A percentile compares a stretch with the other conserved stretches of the same genome.
These are phyloP conservation scores for Fonsecaea monophora DNA, from an alignment of 2,329 filamentous ascomycete species.

Conservation along the genomic window DNA sequence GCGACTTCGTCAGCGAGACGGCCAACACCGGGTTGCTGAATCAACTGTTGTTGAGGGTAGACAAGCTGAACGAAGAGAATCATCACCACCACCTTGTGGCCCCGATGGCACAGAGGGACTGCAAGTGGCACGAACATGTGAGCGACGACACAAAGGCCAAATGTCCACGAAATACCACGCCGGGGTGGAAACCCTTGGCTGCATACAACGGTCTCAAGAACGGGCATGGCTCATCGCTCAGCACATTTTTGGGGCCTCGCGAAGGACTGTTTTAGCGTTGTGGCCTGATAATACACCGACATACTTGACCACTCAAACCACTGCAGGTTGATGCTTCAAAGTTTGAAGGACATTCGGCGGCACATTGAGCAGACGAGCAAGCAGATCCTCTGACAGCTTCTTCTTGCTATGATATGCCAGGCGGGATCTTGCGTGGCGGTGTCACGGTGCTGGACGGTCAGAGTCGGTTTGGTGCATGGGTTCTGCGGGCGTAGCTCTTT, in stretches of 20 bases:
- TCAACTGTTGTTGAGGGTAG: slow-evolving; percentile 12
- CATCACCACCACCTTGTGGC: slow-evolving; percentile 1
- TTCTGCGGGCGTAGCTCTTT: background rate
- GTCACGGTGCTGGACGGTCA: background rate
- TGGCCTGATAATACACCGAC: background rate
- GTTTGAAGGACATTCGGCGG: background rate
- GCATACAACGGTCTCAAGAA: background rate
- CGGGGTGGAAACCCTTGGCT: background rate
- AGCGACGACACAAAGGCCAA: slow-evolving; percentile 7
- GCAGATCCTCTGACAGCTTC: background rate
- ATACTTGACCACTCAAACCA: too few relatives aligned
- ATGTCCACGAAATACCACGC: slow-evolving; percentile 4
- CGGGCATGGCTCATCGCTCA: background rate
- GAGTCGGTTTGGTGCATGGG: background rate
- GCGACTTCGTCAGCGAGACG: background rate
- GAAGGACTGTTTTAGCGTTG: background rate
- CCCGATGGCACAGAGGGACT: slow-evolving; percentile 18
- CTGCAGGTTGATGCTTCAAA: background rate
- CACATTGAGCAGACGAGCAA: background rate
- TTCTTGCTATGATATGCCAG: background rate
- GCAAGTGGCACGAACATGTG: slow-evolving; percentile 26
- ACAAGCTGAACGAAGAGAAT: slow-evolving; percentile 8
- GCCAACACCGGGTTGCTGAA: background rate
- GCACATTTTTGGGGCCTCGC: background rate
- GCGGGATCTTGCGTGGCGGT: background rate